Evolutionary conservation across 2,329 filamentous ascomycete species (phyloP).

Genomic region (Akanthomyces uredinophilus): DNA sequence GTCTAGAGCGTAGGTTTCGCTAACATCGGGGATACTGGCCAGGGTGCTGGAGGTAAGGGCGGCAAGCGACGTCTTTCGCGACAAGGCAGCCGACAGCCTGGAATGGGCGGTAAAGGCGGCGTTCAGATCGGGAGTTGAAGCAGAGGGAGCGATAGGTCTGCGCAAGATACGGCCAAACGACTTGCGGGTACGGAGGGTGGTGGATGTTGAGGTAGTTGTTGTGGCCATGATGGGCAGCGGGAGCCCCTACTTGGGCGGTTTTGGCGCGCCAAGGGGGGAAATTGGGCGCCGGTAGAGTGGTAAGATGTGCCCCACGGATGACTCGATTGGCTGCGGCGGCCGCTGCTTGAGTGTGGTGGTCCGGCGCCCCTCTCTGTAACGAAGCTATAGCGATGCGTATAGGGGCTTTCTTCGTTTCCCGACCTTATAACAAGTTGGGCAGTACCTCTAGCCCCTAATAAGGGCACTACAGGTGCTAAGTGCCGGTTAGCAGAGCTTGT

Average conservation of each 20-base stretch:
- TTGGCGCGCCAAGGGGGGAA: neutral
- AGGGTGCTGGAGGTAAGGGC: conserved; percentile 61
- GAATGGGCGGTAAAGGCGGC: conserved; percentile 46
- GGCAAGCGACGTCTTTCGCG: conserved; percentile 67
- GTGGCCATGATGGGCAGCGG: conserved; percentile 13
- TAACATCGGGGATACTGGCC: conserved; percentile 62
- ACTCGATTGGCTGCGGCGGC: neutral
- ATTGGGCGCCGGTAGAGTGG: neutral
- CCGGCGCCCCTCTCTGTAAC: neutral
- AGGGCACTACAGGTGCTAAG: no score
- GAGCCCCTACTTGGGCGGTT: conserved; percentile 7
- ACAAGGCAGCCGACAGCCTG: conserved; percentile 43
- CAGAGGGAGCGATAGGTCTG: conserved; percentile 38
- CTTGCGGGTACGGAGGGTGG: conserved; percentile 12
- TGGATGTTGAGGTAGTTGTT: conserved; percentile 14
- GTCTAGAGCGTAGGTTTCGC: conserved; percentile 56
- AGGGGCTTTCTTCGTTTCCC: no score
- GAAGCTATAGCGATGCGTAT: no score
- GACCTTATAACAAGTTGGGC: no score
- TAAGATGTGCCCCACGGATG: neutral
- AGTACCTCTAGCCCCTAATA: no score
- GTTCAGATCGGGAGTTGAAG: conserved; percentile 56
- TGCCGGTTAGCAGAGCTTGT: neutral
- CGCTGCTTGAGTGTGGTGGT: no score
- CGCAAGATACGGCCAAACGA: conserved; percentile 35